Percentiles rank a stretch among this genome's conserved stretches.
These are phyloP conservation scores for Rhodotorula toruloides DNA, from an alignment of 768 basidiomycete species.

Conservation along the genomic window DNA sequence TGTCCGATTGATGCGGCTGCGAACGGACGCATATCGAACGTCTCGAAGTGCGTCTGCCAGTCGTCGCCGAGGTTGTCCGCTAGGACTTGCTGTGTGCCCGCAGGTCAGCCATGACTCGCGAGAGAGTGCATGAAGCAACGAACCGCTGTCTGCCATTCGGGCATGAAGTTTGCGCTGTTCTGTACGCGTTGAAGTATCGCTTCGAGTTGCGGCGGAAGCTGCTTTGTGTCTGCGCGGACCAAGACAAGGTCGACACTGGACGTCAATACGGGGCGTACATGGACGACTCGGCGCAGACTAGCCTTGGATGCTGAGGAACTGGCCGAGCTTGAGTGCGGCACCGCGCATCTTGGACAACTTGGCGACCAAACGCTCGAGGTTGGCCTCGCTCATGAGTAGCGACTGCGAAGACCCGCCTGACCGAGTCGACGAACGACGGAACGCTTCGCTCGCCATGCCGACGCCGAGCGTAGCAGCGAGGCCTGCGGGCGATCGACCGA, in stretches of 20 bases:
- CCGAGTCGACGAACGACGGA: constrained; percentile 59
- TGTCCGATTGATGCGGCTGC: constrained; percentile 97
- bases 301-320: constrained; percentile 97
- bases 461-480: constrained; percentile 82
- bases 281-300: constrained; percentile 7
- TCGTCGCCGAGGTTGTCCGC: constrained; percentile 63
- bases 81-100: constrained; percentile 62
- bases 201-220: constrained; percentile 80
- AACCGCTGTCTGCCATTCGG: constrained; percentile 96
- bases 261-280: too few species aligned
- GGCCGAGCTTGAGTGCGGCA: constrained; percentile 91
- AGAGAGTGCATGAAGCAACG: constrained; percentile 32
- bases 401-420: constrained; percentile 49
- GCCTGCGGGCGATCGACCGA: constrained; percentile 52
- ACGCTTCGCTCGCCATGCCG: constrained; percentile 79
- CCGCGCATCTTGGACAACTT: constrained; percentile 95
- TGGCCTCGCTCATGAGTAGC: constrained; percentile 83
- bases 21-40: constrained; percentile 80
- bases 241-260: neutral
- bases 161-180: constrained; percentile 97
- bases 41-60: constrained; percentile 66
- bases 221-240: constrained; percentile 65
- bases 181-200: constrained; percentile 84
- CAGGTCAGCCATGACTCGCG: neutral
- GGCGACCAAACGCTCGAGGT: constrained; percentile 78